Evolutionary conservation across 441 rosid genomes (phyloP).

Genomic region (Populus hybrid): DNA sequence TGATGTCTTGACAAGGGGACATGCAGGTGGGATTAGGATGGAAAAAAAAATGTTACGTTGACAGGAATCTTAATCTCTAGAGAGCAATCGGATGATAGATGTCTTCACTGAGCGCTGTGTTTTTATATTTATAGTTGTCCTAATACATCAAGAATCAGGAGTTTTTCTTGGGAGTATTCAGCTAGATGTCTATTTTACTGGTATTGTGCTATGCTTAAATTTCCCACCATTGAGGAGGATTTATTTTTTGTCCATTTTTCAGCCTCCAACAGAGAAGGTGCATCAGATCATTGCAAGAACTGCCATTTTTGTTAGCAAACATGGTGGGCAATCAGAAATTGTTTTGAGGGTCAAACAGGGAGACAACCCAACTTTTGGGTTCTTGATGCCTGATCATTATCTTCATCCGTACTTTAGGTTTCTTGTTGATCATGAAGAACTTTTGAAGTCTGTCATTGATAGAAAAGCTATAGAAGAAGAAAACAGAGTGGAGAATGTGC

Average conservation of each 20-base stretch:
- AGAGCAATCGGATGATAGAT: constrained; percentile 53
- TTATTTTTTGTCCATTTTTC: constrained; percentile 29
- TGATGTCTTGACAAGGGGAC: constrained; percentile 94
- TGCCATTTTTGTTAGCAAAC: constrained; percentile 74
- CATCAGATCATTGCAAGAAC: constrained; percentile 93
- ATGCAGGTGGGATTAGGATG: constrained; percentile 97
- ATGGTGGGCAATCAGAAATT: constrained; percentile 97
- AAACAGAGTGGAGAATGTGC: constrained; percentile 31
- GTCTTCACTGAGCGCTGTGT: constrained; percentile 53
- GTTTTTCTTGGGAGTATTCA: constrained; percentile 29
- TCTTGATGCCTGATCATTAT: constrained; percentile 89
- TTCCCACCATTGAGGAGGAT: constrained; percentile 34
- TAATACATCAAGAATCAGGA: constrained; percentile 42
- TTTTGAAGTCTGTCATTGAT: constrained; percentile 33
- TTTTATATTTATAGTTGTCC: constrained; percentile 58
- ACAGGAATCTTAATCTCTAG: constrained; percentile 42
- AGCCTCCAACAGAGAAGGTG: constrained; percentile 91
- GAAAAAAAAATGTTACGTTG: constrained; percentile 54
- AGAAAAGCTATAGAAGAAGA: constrained; percentile 48
- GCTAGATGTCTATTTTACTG: constrained; percentile 23
- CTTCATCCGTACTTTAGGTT: constrained; percentile 85
- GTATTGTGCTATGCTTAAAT: constrained; percentile 15
- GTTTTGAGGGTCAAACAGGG: constrained; percentile 97
- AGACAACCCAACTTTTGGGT: constrained; percentile 92
- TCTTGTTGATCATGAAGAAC: constrained; percentile 89